Conservation (phyloP, 208 protist species). For the Leishmania aethiopica region DNA sequence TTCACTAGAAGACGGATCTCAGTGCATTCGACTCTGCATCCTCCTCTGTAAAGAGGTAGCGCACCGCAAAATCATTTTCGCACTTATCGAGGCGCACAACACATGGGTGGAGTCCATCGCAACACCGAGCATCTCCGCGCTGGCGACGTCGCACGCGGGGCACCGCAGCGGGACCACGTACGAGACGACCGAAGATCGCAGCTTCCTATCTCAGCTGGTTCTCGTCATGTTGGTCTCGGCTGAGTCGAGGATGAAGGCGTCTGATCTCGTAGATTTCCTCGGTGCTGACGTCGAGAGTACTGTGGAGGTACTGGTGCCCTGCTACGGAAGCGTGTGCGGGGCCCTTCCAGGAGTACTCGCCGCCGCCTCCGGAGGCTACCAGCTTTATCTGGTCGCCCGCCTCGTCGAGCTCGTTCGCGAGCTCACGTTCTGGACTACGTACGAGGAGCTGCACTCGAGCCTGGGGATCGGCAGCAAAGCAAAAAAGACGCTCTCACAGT, state of each 20-base stretch:
- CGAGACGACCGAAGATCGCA: neutral
- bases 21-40: constrained; percentile 14
- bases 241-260: constrained; percentile 12
- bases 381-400: constrained; percentile 17
- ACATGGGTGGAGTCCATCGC: constrained; percentile 9
- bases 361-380: constrained; percentile 14
- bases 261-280: constrained; percentile 27
- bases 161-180: neutral
- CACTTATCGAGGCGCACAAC: constrained; percentile 16
- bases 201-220: constrained; percentile 18
- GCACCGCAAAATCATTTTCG: constrained; percentile 8
- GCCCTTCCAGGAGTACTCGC: constrained; percentile 16
- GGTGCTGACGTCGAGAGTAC: constrained; percentile 8
- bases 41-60: constrained; percentile 16
- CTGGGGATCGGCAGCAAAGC: constrained; percentile 12
- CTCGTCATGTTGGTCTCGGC: constrained; percentile 20
- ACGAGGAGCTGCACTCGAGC: constrained; percentile 23
- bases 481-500: neutral
- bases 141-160: neutral
- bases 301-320: constrained; percentile 9
- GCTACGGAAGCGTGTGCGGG: constrained; percentile 25
- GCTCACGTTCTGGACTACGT: constrained; percentile 47
- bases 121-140: constrained; percentile 5
- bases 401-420: constrained; percentile 36
- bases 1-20: constrained; percentile 2